Evolutionary conservation across 192 early-diverging fungal species (phyloP), one percentile per base, ranked within the genome.

Genomic region (Linnemannia schmuckeri): DNA sequence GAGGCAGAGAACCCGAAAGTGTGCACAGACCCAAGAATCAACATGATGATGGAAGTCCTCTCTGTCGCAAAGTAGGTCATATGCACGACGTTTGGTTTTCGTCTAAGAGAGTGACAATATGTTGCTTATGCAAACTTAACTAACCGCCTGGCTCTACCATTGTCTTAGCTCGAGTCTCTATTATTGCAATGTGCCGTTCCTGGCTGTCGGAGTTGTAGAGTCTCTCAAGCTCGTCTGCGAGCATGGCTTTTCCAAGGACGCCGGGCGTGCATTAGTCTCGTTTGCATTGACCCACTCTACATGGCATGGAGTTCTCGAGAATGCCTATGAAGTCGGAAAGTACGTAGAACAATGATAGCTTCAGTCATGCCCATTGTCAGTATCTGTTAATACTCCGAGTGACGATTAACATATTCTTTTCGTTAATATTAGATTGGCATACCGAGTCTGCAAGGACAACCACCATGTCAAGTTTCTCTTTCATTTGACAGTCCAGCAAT

Each of bases 391-490:
- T 9, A 15, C 24, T 17, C 6, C 6, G 40, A 22, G 46, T 20
- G 20, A 17, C 40, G 4, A 30, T n/a, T 70, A 18, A 57, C 24
- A 49, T 0, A 17, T 12, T 33, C 22, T 71, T 70, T 24, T 46
- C 1, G 8, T 61, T 69, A 37, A 20, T 47, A 2, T 5, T 84
- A 87, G 85, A 52, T 54, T 87, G 66, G 75, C 85, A 3, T 81
- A 72, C 49, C 54, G 66, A 13, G 57, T 87, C 7, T 57, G 79
- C 54, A 55, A 70, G n/a, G 76, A 61, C 8, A 87, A 81, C 38
- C 85, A 80, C 17, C 78, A 87, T 20, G 85, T 87, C 72, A 87
- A 81, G 52, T 81, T 81, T 35, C 52, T 87, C n/a, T 81, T 81
- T 40, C 33, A 87, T 41, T 49, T 87, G 61, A 78, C 85, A 13